Evolutionary conservation across 2,329 filamentous ascomycete species (phyloP).

Genomic region (Clonostachys rosea): DNA sequence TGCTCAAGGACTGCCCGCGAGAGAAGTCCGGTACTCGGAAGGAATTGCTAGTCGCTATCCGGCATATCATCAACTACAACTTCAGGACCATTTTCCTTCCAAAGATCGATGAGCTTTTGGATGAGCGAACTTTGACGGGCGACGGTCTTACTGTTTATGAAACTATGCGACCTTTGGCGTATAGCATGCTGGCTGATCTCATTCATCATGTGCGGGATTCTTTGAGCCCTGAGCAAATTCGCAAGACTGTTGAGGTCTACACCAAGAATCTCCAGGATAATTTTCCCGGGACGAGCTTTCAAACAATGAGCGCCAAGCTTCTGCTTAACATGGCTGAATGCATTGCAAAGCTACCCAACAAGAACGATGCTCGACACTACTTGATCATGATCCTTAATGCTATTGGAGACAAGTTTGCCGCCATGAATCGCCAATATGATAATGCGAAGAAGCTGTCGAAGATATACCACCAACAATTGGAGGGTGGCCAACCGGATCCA

Average conservation of each 20-base stretch:
- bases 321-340: constrained; percentile 97
- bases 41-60: constrained; percentile 90
- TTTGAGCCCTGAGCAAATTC: constrained; percentile 85
- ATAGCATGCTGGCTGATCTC: constrained; percentile 96
- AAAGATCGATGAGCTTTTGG: constrained; percentile 91
- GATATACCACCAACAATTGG: constrained; percentile 61
- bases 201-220: constrained; percentile 95
- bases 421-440: constrained; percentile 94
- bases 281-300: constrained; percentile 96
- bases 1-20: constrained; percentile 89
- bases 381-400: constrained; percentile 96
- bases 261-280: constrained; percentile 93
- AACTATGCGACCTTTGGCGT: constrained; percentile 90
- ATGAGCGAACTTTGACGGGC: constrained; percentile 90
- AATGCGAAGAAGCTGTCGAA: constrained; percentile 93
- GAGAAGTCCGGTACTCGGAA: constrained; percentile 94
- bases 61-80: constrained; percentile 99
- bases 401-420: constrained; percentile 95
- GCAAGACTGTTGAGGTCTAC: constrained; percentile 94
- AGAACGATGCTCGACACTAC: constrained; percentile 90
- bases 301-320: constrained; percentile 98
- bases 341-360: constrained; percentile 90
- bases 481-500: constrained; percentile 63
- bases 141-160: constrained; percentile 96
- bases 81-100: constrained; percentile 91